Evolutionary conservation across 345 rosid species (phyloP).

Genomic region (Eucalyptus lansdowneana): DNA sequence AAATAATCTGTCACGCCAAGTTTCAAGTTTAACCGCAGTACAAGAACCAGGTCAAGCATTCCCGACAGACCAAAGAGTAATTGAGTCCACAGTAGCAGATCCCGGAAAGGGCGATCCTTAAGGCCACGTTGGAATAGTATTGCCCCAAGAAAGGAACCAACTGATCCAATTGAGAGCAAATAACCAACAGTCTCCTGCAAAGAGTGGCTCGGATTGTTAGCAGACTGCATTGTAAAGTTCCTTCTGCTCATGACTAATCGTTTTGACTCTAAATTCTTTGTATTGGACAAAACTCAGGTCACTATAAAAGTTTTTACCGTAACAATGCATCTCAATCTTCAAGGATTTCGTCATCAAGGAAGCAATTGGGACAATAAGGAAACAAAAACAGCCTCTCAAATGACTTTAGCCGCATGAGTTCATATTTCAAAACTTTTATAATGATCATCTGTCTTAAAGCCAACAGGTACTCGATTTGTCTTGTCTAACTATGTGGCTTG

Average conservation of each 20-base stretch:
- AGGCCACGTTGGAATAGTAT: constrained; percentile 40
- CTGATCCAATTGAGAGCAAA: constrained; percentile 43
- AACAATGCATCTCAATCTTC: neutral
- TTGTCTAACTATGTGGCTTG: neutral
- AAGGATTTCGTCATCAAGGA: neutral
- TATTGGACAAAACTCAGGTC: neutral
- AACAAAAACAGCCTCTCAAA: neutral
- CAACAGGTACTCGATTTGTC: neutral
- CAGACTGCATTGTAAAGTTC: neutral
- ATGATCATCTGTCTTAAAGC: neutral
- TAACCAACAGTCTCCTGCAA: constrained; percentile 59
- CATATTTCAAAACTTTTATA: neutral
- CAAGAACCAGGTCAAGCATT: constrained; percentile 43
- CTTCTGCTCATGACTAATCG: neutral
- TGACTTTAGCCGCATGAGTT: neutral
- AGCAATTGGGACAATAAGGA: neutral
- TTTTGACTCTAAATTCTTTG: neutral
- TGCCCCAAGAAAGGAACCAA: constrained; percentile 58
- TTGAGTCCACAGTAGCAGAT: constrained; percentile 52
- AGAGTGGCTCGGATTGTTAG: neutral
- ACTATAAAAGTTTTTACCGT: neutral
- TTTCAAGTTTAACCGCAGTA: constrained; percentile 46
- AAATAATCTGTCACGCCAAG: constrained; percentile 51
- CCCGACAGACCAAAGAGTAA: constrained; percentile 40
- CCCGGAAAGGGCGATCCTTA: constrained; percentile 38